Evolutionary conservation across 2,329 filamentous ascomycete species (phyloP), one percentile per base, ranked within the genome.

Genomic region (Dothiorella sarmentorum): DNA sequence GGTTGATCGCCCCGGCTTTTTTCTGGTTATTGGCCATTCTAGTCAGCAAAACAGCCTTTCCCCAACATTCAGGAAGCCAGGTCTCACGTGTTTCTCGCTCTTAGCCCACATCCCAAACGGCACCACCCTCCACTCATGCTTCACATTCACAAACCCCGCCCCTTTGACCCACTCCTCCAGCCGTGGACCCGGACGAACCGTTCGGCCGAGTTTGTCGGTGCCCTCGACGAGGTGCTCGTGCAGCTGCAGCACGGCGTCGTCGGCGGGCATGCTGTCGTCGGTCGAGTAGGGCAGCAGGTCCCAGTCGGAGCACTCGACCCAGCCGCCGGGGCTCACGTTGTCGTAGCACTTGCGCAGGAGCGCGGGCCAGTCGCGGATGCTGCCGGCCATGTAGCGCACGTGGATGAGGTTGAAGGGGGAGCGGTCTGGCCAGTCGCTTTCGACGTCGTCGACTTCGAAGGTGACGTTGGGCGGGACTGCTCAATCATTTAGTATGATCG

Each of bases 391-490:
- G 47, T 70, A 68, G 22, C 69, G 66, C 37, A 63, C 59, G 58
- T 71, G 69, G 49, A 72, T 64, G 22, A 65, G 68, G 59, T 72
- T 68, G 57, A 70, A 71, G 3, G 51, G 49, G 1, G 24, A 10
- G 47, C 57, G 57, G 13, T 45, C 18, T 5, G 45, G 37, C 72
- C 73, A 75, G 26, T 73, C 68, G 7, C 70, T 65, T 42, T 75
- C 71, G 13, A 71, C 63, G 53, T 75, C 71, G 57, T 75, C 73
- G 47, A 75, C 68, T 56, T 75, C 70, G 63, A 75, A 75, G 29
- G 61, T 76, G 15, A 83, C 76, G 65, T 87, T 87, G 7, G 80
- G 77, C 15, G 84, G 85, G 9, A 86, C 76, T 37, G 33, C 3
- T 6, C 17, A 15, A 15, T 43, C 55, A n/a, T n/a, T 29, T 33